Evolutionary conservation across 106 monocot genomes (phyloP).

Genomic region (Dioscorea dumetorum): DNA sequence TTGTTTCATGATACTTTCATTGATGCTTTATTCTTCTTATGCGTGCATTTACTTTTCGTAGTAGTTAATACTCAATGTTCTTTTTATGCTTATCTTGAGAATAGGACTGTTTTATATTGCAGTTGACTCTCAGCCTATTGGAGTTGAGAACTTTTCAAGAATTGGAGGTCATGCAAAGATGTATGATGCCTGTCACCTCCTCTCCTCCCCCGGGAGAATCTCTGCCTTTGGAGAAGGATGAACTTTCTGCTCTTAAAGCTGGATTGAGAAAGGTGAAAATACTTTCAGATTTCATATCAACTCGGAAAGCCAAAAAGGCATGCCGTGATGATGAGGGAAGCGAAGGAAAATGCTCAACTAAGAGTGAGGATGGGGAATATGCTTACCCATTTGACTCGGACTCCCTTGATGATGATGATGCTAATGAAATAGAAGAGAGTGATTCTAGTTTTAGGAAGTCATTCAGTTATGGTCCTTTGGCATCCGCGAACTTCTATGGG

Average conservation of each 20-base stretch:
- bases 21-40: too few species aligned
- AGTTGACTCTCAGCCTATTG: constrained; percentile 59
- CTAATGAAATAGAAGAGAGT: constrained; percentile 30
- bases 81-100: not conserved
- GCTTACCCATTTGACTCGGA: constrained; percentile 50
- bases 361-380: constrained; percentile 51
- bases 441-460: constrained; percentile 62
- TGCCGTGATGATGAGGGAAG: constrained; percentile 54
- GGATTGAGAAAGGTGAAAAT: constrained; percentile 79
- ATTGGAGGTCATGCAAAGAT: constrained; percentile 31
- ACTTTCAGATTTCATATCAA: constrained; percentile 54
- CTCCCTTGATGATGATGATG: constrained; percentile 51
- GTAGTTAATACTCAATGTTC: too few species aligned
- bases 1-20: too few species aligned
- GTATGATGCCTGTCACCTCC: constrained; percentile 26
- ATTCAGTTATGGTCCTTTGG: constrained; percentile 73
- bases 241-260: constrained; percentile 70
- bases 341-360: constrained; percentile 47
- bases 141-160: constrained; percentile 53
- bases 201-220: constrained; percentile 26
- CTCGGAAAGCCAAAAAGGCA: constrained; percentile 42
- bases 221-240: constrained; percentile 39
- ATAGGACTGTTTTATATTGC: constrained; percentile 11
- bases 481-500: constrained; percentile 51
- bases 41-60: too few species aligned